Percentiles rank a stretch among this genome's conserved stretches.
These are phyloP conservation scores for Blastomyces silverae DNA, from an alignment of 2,329 filamentous ascomycete genomes.

Conservation along the genomic window DNA sequence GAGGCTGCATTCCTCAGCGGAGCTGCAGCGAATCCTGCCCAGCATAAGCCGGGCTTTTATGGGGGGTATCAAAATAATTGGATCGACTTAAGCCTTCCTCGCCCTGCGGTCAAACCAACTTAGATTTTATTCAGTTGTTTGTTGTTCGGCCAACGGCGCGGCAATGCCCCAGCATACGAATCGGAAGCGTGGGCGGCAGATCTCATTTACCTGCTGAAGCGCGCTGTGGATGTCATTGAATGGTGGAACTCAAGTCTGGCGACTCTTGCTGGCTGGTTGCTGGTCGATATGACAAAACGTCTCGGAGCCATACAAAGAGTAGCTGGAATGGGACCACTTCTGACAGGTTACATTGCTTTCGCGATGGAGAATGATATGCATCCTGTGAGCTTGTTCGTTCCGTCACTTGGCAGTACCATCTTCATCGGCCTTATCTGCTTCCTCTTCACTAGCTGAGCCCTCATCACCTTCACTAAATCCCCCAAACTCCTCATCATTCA, in stretches of 20 bases:
- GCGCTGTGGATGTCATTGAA: background rate
- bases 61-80: slow-evolving; percentile 3
- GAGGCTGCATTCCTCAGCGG: background rate
- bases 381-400: background rate
- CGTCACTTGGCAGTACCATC: slow-evolving; percentile 6
- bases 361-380: slow-evolving; percentile 3
- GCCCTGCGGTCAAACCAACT: too few species aligned
- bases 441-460: slow-evolving; percentile 20
- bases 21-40: background rate
- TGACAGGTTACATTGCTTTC: background rate
- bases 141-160: background rate
- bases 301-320: background rate
- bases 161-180: background rate
- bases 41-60: background rate
- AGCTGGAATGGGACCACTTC: background rate
- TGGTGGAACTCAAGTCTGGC: background rate
- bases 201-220: background rate
- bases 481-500: slow-evolving; percentile 40
- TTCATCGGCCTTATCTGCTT: background rate
- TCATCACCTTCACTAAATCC: slow-evolving; percentile 41
- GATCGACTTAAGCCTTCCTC: background rate
- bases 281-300: background rate
- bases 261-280: background rate
- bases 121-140: background rate
- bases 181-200: background rate